Base-by-base conservation (phyloP, 805 yeast species). In the Saccharomyces mikatae region DNA sequence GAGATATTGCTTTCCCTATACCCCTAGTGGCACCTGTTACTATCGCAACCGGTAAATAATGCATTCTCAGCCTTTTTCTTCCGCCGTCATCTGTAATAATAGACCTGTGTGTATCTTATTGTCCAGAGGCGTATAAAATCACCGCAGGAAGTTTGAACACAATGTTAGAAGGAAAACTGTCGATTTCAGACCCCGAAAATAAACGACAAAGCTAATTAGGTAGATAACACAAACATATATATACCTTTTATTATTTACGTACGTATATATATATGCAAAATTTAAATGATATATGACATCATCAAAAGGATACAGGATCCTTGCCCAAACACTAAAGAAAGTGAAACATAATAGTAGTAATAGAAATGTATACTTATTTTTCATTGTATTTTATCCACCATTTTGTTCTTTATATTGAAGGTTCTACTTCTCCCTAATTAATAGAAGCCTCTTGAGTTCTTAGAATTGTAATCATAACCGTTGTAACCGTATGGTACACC, bases 21-120 rank as follows among this genome's bases (percentile, higher is more conserved):
- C 79, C 79, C 53, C 75, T 65, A 24, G 75, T 72, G 22, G 75
- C 75, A 13, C 80, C 80, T 1, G 76, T 69, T n/a, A 76, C 58
- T 3, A 76, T 60, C 2, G 71, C 71, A 5, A 67, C 68, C 0
- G 68, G 66, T 2, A 36, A 36, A 17, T 17, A 14, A 52, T 44
- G 44, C 44, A 36, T 36, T 17, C 17, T 10, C 22, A 36, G 9
- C 13, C 21, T 36, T 6, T 17, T 36, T 9, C 4, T 36, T n/a
- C 44, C 10, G 13, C 22, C 22, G 11, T 6, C 22, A 10, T 36
- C 22, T 36, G 9, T 36, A 17, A 3, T 17, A 14, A 17, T 36
- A 10, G 6, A 2, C 24, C 17, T 24, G 17, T 36, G 4, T 36
- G 24, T 6, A 6, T 17, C 21, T 11, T 1, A 36, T 36, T 17